phyloP scores from a whole-genome alignment of 129 eudicot species.

The Lactuca sativa region DNA sequence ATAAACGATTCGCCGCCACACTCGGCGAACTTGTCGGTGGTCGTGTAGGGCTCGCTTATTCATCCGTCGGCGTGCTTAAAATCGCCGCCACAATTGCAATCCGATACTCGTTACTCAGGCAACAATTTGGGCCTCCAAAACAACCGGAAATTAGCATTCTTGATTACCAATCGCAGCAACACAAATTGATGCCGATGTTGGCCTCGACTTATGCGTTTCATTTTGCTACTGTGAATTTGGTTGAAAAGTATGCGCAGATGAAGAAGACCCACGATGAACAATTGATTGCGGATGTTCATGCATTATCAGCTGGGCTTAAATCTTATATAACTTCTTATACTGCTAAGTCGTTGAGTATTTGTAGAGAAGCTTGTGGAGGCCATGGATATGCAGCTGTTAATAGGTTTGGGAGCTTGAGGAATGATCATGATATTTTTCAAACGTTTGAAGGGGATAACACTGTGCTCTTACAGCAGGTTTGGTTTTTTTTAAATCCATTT shows the following conservation, averaged over 20 bases:
- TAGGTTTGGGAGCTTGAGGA: constrained; percentile 88
- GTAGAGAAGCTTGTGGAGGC: constrained; percentile 98
- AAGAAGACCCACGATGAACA: constrained; percentile 86
- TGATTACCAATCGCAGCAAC: constrained; percentile 95
- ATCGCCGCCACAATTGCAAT: constrained; percentile 79
- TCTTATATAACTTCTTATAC: constrained; percentile 86
- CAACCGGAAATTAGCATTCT: constrained; percentile 79
- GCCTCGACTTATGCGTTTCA: constrained; percentile 92
- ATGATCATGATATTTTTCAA: constrained; percentile 94
- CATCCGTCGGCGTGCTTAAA: constrained; percentile 86
- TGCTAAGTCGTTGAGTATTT: constrained; percentile 66
- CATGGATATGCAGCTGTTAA: constrained; percentile 98
- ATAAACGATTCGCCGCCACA: constrained; percentile 91
- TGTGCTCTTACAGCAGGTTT: constrained; percentile 95
- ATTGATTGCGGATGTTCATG: constrained; percentile 80
- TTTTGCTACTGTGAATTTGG: constrained; percentile 73
- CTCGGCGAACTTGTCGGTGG: constrained; percentile 97
- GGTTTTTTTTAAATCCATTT: background rate
- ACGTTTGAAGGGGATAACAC: constrained; percentile 99
- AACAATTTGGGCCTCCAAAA: constrained; percentile 94
- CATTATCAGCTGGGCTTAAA: constrained; percentile 92
- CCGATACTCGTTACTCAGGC: constrained; percentile 78
- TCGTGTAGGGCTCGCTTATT: constrained; percentile 90
- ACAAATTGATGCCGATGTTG: constrained; percentile 92
- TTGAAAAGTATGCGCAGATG: constrained; percentile 84